Evolutionary conservation across 495 filamentous ascomycete genomes (phyloP), one percentile per base, ranked within the genome.

Genomic region (Penicillium salamii): DNA sequence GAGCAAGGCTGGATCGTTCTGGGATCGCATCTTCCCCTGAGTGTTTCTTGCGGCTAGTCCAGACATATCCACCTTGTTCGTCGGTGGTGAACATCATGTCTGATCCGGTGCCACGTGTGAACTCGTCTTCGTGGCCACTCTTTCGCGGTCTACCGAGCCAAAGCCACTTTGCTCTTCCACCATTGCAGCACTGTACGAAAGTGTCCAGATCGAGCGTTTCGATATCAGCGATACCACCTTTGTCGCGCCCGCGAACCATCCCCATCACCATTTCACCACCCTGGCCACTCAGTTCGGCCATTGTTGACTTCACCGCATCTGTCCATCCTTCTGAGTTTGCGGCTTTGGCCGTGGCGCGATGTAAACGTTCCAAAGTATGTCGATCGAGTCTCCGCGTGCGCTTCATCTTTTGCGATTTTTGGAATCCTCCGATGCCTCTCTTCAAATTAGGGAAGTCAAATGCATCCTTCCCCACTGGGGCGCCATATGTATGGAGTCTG

Each of bases 281-380:
- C 65, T 97, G 96, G n/a, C 93, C 93, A 51, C 90, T 87, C 26
- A 98, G 81, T 65, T 97, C 93, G 7, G 89, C 91, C 50, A 97
- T 85, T 2, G 92, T 96, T 6, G 90, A 95, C 61, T 97, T 97
- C 51, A 98, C 88, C 14, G 92, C 91, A 59, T 89, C 89, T 5
- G 83, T 88, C 83, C 86, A 88, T 53, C 81, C 83, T 53, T 95
- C 87, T 7, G 87, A 80, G 29, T 83, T 86, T 4, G 91, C 93
- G 17, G 90, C 89, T 61, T 96, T 97, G 34, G 87, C 88, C 15
- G 93, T 96, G 7, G 78, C 81, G 33, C 77, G 79, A 52, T 92
- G 93, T 26, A 98, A 75, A 34, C 80, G 82, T 46, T 89, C 82
- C 46, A 98, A 72, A 2, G 95, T 97, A 51, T 82, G 80, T 21